These are phyloP conservation scores for Cucurbita ficifolia DNA, from an alignment of 306 rosid genomes.

Conservation along the genomic window DNA sequence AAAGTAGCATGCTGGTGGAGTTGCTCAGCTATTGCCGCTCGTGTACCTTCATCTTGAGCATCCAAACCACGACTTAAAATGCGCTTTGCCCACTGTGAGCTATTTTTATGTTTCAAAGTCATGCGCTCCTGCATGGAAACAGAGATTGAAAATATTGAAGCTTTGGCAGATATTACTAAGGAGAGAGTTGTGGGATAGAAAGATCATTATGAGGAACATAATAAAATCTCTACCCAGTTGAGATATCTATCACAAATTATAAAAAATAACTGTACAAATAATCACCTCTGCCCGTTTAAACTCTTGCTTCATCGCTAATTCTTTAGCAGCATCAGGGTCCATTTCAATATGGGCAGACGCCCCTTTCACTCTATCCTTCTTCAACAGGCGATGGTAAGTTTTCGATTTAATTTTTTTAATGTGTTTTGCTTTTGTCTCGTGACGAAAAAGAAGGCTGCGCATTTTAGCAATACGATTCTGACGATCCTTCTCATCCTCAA, in stretches of 20 bases:
- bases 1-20: conserved; percentile 45
- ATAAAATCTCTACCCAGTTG: background rate
- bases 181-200: background rate
- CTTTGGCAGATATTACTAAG: background rate
- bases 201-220: background rate
- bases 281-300: conserved; percentile 70
- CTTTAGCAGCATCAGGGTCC: conserved; percentile 80
- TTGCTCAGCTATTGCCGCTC: conserved; percentile 69
- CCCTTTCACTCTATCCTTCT: conserved; percentile 65
- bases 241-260: background rate
- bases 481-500: conserved; percentile 73
- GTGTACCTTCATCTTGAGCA: conserved; percentile 85
- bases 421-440: conserved; percentile 64
- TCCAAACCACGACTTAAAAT: conserved; percentile 50
- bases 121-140: conserved; percentile 56
- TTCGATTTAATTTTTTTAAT: conserved; percentile 80
- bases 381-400: conserved; percentile 59
- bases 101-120: conserved; percentile 66
- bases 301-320: conserved; percentile 64
- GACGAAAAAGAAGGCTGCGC: conserved; percentile 79
- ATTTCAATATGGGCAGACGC: conserved; percentile 26
- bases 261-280: background rate
- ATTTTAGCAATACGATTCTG: conserved; percentile 78
- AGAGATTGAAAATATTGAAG: background rate
- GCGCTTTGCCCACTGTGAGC: conserved; percentile 61